Evolutionary conservation across 768 basidiomycete genomes (phyloP), one percentile per base, ranked within the genome.

Genomic region (Chlorophyllum brunneum): DNA sequence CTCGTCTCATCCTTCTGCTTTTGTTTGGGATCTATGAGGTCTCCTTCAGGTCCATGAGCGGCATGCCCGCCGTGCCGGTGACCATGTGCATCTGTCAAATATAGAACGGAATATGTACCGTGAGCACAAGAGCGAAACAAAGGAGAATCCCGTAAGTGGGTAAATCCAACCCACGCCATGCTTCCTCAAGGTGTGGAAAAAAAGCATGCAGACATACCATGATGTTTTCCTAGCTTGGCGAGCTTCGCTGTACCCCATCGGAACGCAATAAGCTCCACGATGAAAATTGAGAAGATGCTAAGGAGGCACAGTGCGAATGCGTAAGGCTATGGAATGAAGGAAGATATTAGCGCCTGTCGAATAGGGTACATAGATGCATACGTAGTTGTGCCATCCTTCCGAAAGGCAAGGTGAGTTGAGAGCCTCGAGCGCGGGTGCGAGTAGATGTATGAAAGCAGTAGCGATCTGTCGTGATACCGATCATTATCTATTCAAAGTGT

Each of bases 391-490:
- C 95, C 95, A 98, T 29, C 67, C 80, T 2, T 77, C 68, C 0
- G 75, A 60, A 20, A 98, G 73, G 66, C 95, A 98, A 7, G 76
- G 70, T 0, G 34, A 36, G 13, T 11, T 29, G 26, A 98, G 74
- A 29, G 80, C 88, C 6, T 81, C 81, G 39, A 91, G 70, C 0
- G 81, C 95, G 0, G 95, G 87, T 6, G 79, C 68, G 5, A 95
- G 72, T 0, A 95, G 77, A 66, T 93, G 89, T 30, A 92, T 89
- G 65, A 91, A 95, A 3, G 89, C 87, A 7, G 93, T 95, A 1
- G 92, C 92, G 54, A 97, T 86, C 88, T 91, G 57, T 23, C 22
- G 49, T 37, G 26, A 34, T 16, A 23, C 31, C 26, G 48, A 40
- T 49, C 33, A 53, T 20, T 20, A 22, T 16, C 29, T 16, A n/a